These are phyloP conservation scores for Hericium rajendrae DNA, from an alignment of 768 basidiomycete genomes.

Conservation along the genomic window DNA sequence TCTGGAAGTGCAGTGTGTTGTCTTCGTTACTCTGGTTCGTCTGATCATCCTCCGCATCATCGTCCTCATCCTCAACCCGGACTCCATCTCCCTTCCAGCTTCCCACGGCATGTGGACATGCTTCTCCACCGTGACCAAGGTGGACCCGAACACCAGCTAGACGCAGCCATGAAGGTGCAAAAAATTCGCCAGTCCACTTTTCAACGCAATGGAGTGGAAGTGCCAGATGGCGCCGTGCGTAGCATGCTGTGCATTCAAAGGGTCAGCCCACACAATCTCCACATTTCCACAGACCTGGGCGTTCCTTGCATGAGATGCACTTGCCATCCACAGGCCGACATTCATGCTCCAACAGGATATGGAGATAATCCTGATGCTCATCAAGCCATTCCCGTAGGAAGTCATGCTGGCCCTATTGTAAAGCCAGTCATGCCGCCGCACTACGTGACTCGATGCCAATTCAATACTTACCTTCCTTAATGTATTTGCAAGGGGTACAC, in stretches of 20 bases:
- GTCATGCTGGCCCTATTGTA: neutral
- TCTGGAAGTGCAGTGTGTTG: neutral
- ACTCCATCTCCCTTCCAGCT: neutral
- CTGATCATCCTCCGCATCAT: neutral
- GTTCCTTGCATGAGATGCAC: neutral
- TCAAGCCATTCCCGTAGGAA: neutral
- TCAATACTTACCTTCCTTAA: neutral
- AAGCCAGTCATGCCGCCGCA: neutral
- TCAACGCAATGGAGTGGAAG: constrained; percentile 1
- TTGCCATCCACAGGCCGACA: neutral
- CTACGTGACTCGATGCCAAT: neutral
- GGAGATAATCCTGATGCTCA: neutral
- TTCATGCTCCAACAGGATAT: neutral
- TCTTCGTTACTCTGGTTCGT: neutral
- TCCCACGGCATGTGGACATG: neutral
- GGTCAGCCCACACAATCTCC: neutral
- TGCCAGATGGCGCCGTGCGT: neutral
- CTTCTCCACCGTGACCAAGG: neutral
- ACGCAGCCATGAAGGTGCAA: neutral
- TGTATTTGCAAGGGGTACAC: neutral
- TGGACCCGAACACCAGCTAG: neutral
- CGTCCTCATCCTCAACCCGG: neutral
- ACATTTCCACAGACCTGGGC: neutral
- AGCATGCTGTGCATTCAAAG: neutral
- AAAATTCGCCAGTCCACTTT: neutral